Conservation (phyloP, 1,139 yeast species). For the Debaryomyces singareniensis region DNA sequence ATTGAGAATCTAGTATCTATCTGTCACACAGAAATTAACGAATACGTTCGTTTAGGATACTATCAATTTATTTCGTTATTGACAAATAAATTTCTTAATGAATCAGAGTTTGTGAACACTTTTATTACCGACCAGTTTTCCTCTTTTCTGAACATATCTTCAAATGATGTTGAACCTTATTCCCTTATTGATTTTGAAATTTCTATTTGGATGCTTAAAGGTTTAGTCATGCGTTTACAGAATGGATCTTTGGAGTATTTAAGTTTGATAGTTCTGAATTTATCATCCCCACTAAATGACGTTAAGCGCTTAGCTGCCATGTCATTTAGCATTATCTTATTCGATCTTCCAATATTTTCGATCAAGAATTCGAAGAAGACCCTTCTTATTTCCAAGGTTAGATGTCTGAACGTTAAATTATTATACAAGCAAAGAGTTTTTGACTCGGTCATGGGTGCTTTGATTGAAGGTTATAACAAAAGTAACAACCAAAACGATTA, state of each 20-base stretch:
- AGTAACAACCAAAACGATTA: slow-evolving; percentile 55
- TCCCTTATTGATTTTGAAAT: slow-evolving; percentile 40
- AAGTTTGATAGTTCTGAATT: slow-evolving; percentile 31
- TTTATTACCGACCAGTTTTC: slow-evolving; percentile 2
- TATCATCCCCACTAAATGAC: slow-evolving; percentile 31
- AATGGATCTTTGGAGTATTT: slow-evolving; percentile 35
- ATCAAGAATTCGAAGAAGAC: slow-evolving; percentile 15
- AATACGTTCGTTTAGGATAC: slow-evolving; percentile 45
- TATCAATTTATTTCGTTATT: slow-evolving; percentile 53
- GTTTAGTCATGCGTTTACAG: slow-evolving; percentile 56
- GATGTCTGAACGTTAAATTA: slow-evolving; percentile 53
- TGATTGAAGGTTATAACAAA: slow-evolving; percentile 39
- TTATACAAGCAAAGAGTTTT: slow-evolving; percentile 79
- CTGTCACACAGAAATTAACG: slow-evolving; percentile 12
- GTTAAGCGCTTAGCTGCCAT: slow-evolving; percentile 32
- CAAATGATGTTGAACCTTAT: slow-evolving; percentile 1
- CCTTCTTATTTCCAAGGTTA: slow-evolving; percentile 40
- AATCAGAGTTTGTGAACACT: slow-evolving; percentile 5
- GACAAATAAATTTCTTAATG: slow-evolving; percentile 39
- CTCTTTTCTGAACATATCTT: slow-evolving; percentile 3
- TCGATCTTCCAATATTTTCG: slow-evolving; percentile 59
- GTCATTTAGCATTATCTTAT: slow-evolving; percentile 57
- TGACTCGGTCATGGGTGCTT: slow-evolving; percentile 44
- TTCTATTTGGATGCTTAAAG: slow-evolving; percentile 67
- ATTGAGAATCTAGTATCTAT: slow-evolving; percentile 14